These are phyloP conservation scores for Penicillium paxilli DNA, from an alignment of 495 filamentous ascomycete genomes.

Conservation along the genomic window DNA sequence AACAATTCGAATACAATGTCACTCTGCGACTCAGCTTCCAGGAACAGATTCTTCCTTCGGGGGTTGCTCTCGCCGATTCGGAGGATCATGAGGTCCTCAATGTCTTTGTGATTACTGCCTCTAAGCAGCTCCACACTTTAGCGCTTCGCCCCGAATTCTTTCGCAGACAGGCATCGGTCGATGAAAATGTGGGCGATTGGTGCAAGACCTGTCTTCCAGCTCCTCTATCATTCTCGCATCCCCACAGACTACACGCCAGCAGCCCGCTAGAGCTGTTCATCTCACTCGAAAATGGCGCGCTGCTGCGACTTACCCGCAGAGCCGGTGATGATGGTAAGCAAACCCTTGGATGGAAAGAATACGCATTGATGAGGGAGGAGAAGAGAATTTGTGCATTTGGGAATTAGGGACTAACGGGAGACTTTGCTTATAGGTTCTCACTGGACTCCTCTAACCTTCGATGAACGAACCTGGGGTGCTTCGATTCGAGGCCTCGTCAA, in stretches of 20 bases:
- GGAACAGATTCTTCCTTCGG: conserved; percentile 65
- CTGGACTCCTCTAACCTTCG: conserved; percentile 79
- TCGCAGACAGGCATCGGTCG: conserved; percentile 60
- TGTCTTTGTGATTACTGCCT: conserved; percentile 77
- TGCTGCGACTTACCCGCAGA: conserved; percentile 70
- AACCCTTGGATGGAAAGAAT: not conserved
- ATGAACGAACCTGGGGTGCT: conserved; percentile 74
- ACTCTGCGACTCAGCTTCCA: conserved; percentile 78
- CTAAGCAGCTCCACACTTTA: conserved; percentile 77
- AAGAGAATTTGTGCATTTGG: too few relatives aligned
- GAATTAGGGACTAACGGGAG: too few relatives aligned
- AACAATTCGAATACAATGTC: conserved; percentile 63
- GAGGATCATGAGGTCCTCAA: conserved; percentile 75
- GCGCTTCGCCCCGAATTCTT: conserved; percentile 81
- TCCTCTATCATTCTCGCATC: conserved; percentile 72
- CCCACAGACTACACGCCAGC: conserved; percentile 77
- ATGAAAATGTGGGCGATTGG: conserved; percentile 70
- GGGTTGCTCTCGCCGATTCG: conserved; percentile 78
- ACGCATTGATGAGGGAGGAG: not conserved
- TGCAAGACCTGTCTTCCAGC: conserved; percentile 72
- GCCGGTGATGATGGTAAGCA: conserved; percentile 65
- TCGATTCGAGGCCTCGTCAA: conserved; percentile 70
- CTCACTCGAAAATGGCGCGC: conserved; percentile 77
- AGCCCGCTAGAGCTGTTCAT: conserved; percentile 72
- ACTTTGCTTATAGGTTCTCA: conserved; percentile 54